Evolutionary conservation across 208 protist genomes (phyloP), one percentile per base, ranked within the genome.

Genomic region (Polymyxa betae): DNA sequence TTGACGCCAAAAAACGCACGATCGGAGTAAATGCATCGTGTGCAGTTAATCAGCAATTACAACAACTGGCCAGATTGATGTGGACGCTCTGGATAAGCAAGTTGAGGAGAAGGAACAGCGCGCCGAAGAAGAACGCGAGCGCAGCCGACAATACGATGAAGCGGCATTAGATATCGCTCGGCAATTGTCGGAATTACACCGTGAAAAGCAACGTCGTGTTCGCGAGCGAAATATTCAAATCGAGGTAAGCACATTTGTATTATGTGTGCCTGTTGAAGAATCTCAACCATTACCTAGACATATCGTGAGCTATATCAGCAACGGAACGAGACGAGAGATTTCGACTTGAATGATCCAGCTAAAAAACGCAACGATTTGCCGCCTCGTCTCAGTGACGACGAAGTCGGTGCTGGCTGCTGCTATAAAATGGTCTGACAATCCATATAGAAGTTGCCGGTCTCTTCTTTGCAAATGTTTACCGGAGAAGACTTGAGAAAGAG

Each of bases 401-500:
- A 45, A 35, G 49, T 60, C 5, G 49, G 49, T 29, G 24, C 49
- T 5, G 49, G 49, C 12, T 60, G 49, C 49, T 24, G 49, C 12
- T 29, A 60, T 29, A 29, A 24, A 60, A 60, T 60, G 12, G 12
- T 60, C 24, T 60, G 49, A 24, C 24, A 24, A 60, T 60, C 12
- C 49, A 60, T 60, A 60, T 60, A 60, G 49, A n/a, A 82, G 35
- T n/a, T 82, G 72, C 72, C 72, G 72, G 72, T n/a, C 16, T 82
- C 72, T 5, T 82, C 72, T 5, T n/a, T 82, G 72, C 72, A 82
- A 82, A 82, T 82, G 72, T 82, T 82, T n/a, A 35, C n/a, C 72
- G 72, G 72, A 20, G 72, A 82, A 43, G 72, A 82, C 72, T n/a
- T 82, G n/a, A 5, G 40, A 5, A 82, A 82, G 40, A 5, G 72